Conservation (phyloP, 495 filamentous ascomycete genomes). For the Daldinia caldariorum region DNA sequence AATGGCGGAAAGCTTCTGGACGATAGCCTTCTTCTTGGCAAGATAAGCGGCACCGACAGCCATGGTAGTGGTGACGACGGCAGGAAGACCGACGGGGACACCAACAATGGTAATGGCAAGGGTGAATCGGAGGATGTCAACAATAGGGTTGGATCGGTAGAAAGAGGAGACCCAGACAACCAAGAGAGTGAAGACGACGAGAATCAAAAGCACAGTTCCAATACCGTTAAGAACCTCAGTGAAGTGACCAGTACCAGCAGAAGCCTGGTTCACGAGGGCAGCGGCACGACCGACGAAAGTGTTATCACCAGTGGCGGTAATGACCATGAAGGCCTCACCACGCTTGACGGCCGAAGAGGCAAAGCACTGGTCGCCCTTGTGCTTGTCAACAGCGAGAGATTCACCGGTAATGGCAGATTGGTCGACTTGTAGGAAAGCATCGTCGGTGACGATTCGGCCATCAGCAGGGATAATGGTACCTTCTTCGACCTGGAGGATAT, state of each 20-base stretch:
- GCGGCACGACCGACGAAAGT: slow-evolving; percentile 92
- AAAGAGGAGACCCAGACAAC: slow-evolving; percentile 87
- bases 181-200: slow-evolving; percentile 82
- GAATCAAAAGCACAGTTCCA: slow-evolving; percentile 80
- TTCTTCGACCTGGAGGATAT: slow-evolving; percentile 89
- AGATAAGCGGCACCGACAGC: slow-evolving; percentile 94
- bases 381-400: slow-evolving; percentile 90
- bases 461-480: slow-evolving; percentile 92
- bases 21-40: slow-evolving; percentile 94
- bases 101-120: slow-evolving; percentile 89
- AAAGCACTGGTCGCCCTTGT: slow-evolving; percentile 79
- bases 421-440: slow-evolving; percentile 87
- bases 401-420: slow-evolving; percentile 93
- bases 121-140: slow-evolving; percentile 82
- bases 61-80: slow-evolving; percentile 96
- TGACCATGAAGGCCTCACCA: slow-evolving; percentile 82
- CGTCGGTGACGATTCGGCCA: slow-evolving; percentile 81
- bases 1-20: slow-evolving; percentile 94
- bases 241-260: slow-evolving; percentile 80
- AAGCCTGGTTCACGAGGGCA: slow-evolving; percentile 80
- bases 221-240: slow-evolving; percentile 88
- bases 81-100: slow-evolving; percentile 95
- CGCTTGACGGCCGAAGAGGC: slow-evolving; percentile 90
- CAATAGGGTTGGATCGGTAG: slow-evolving; percentile 82
- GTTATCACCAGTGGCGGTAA: slow-evolving; percentile 83